Evolutionary conservation across 2,329 filamentous ascomycete genomes (phyloP).

Genomic region (Fusarium circinatum): DNA sequence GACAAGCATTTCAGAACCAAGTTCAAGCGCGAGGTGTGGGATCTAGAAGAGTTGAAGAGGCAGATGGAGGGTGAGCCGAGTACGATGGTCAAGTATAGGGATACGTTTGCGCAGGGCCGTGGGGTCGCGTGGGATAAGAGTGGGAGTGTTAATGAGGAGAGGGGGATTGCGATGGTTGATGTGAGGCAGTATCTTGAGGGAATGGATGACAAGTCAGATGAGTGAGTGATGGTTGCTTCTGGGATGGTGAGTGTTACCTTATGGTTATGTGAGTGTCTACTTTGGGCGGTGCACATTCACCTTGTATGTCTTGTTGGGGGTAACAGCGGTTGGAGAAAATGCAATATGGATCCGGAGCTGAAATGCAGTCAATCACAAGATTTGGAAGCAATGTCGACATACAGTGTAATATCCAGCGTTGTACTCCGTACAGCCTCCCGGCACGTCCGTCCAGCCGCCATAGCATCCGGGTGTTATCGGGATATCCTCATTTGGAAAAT

Average conservation of each 20-base stretch:
- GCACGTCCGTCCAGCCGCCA: neutral
- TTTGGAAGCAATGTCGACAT: neutral
- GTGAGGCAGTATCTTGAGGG: slow-evolving; percentile 53
- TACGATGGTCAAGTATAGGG: slow-evolving; percentile 67
- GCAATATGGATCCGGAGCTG: neutral
- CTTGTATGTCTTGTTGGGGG: neutral
- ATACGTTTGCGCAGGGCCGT: slow-evolving; percentile 67
- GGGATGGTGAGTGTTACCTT: neutral
- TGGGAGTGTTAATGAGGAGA: slow-evolving; percentile 62
- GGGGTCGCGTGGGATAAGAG: slow-evolving; percentile 69
- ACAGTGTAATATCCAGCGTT: neutral
- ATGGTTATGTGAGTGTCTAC: neutral
- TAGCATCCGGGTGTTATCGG: slow-evolving; percentile 29
- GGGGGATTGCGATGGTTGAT: slow-evolving; percentile 57
- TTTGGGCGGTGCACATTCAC: neutral
- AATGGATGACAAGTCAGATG: slow-evolving; percentile 28
- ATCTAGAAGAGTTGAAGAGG: slow-evolving; percentile 53
- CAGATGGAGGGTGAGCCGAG: slow-evolving; percentile 61
- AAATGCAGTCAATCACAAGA: neutral
- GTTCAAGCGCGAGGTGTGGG: slow-evolving; percentile 63
- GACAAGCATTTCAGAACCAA: slow-evolving; percentile 52
- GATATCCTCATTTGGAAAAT: neutral
- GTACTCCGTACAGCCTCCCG: neutral
- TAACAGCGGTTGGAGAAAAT: neutral
- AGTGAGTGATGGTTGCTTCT: neutral